Conservation (phyloP, 2,329 filamentous ascomycete genomes). For the Colletotrichum lini region DNA sequence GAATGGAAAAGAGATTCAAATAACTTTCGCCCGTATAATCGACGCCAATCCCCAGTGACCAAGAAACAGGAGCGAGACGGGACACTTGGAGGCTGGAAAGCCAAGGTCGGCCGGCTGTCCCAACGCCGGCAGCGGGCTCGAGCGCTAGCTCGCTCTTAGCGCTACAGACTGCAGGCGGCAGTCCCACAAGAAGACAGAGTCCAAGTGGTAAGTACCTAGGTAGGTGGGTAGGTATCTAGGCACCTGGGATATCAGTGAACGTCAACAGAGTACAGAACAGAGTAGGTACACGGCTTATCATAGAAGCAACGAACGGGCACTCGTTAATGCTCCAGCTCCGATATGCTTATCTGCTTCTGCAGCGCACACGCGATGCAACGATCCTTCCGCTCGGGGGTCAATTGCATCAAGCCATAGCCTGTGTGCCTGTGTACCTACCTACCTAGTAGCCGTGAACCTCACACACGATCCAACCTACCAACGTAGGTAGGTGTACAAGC, state of each 20-base stretch:
- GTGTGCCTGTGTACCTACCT: background rate
- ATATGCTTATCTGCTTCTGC: conserved; percentile 2
- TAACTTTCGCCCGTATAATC: no score
- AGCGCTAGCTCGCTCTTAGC: conserved; percentile 24
- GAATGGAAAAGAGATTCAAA: no score
- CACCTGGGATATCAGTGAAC: no score
- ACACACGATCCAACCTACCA: background rate
- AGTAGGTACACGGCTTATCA: background rate
- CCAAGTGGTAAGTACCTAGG: background rate
- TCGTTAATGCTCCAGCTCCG: background rate
- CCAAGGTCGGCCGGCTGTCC: conserved; percentile 19
- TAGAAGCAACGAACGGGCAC: background rate
- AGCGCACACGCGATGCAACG: background rate
- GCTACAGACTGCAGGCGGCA: conserved; percentile 16
- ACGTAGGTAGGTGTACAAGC: no score
- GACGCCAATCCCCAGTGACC: background rate
- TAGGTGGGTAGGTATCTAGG: no score
- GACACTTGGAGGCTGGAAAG: background rate
- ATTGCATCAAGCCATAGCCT: background rate
- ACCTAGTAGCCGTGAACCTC: no score
- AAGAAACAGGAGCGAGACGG: background rate
- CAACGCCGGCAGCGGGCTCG: conserved; percentile 35
- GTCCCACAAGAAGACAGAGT: background rate
- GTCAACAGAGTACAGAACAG: no score
- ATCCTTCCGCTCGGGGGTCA: no score